Conservation (phyloP, 495 filamentous ascomycete species). For the Acidiella bohemica region DNA sequence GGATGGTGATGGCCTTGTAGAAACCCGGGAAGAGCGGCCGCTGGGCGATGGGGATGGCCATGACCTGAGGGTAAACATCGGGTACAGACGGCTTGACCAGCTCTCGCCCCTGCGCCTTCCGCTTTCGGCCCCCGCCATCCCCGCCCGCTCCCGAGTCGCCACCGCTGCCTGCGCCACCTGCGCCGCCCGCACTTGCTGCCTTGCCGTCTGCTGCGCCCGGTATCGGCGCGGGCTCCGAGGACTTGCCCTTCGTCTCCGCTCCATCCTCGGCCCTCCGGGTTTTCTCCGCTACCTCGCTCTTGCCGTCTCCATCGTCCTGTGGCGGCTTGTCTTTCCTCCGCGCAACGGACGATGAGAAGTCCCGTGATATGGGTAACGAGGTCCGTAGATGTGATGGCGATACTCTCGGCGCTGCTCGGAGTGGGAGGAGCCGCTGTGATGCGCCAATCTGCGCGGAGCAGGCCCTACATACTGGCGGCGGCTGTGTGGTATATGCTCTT, state of each 20-base stretch:
- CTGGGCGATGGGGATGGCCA: slow-evolving; percentile 96
- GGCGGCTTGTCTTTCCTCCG: slow-evolving; percentile 29
- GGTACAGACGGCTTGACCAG: slow-evolving; percentile 79
- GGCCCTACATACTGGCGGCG: slow-evolving; percentile 8
- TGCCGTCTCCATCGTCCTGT: slow-evolving; percentile 31
- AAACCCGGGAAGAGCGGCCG: slow-evolving; percentile 93
- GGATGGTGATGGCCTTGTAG: slow-evolving; percentile 96
- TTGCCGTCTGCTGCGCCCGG: slow-evolving; percentile 19
- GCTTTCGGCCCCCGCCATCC: slow-evolving; percentile 50
- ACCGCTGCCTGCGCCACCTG: slow-evolving; percentile 37
- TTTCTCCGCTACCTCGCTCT: slow-evolving; percentile 35
- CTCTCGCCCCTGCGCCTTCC: slow-evolving; percentile 48
- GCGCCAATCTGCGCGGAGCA: slow-evolving; percentile 9
- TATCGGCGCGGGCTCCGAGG: slow-evolving; percentile 34
- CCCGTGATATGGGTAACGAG: slow-evolving; percentile 16
- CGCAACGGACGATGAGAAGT: slow-evolving; percentile 27
- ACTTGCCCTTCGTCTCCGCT: slow-evolving; percentile 31
- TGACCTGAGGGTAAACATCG: slow-evolving; percentile 93
- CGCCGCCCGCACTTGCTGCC: slow-evolving; percentile 26
- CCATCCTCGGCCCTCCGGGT: slow-evolving; percentile 24
- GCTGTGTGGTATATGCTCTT: slow-evolving; percentile 3
- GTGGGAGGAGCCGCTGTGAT: slow-evolving; percentile 2
- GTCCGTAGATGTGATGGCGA: slow-evolving; percentile 1
- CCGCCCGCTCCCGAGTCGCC: slow-evolving; percentile 31
- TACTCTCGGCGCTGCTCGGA: background rate